These are phyloP conservation scores for Zygoascus flipseniorum DNA, from an alignment of 805 yeast species.

Conservation along the genomic window DNA sequence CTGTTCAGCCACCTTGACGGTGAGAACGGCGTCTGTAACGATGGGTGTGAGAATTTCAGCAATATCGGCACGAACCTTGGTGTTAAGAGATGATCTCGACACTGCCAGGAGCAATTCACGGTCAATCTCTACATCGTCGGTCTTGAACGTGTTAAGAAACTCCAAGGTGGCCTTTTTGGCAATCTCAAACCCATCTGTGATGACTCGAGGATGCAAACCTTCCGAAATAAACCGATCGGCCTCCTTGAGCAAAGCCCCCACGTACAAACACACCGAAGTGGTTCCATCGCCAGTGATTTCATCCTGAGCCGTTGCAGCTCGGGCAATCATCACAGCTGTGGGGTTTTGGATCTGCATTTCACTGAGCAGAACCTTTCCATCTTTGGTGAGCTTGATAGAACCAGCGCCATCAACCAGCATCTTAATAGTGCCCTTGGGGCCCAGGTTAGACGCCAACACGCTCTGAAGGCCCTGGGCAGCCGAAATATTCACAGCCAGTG, in stretches of 20 bases:
- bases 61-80: conserved; percentile 74
- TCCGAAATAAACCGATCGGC: conserved; percentile 87
- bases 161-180: conserved; percentile 72
- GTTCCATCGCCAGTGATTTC: conserved; percentile 99
- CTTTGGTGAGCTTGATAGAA: conserved; percentile 88
- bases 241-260: conserved; percentile 89
- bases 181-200: conserved; percentile 89
- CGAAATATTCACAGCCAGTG: conserved; percentile 85
- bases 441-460: conserved; percentile 83
- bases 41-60: conserved; percentile 82
- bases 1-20: conserved; percentile 47
- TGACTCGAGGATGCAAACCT: conserved; percentile 92
- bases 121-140: conserved; percentile 42
- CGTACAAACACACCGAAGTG: conserved; percentile 87
- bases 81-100: conserved; percentile 79
- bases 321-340: conserved; percentile 79
- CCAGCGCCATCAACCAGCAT: conserved; percentile 97
- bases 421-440: conserved; percentile 95
- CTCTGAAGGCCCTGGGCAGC: conserved; percentile 97
- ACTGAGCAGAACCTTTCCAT: conserved; percentile 84
- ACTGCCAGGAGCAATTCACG: conserved; percentile 87
- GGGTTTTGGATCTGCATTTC: conserved; percentile 97
- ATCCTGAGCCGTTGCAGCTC: conserved; percentile 98
- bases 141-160: conserved; percentile 59
- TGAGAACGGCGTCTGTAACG: conserved; percentile 90